Percentiles rank a stretch among this genome's conserved stretches.
phyloP scores from a whole-genome alignment of 345 rosid species.

The Pistacia atlantica region DNA sequence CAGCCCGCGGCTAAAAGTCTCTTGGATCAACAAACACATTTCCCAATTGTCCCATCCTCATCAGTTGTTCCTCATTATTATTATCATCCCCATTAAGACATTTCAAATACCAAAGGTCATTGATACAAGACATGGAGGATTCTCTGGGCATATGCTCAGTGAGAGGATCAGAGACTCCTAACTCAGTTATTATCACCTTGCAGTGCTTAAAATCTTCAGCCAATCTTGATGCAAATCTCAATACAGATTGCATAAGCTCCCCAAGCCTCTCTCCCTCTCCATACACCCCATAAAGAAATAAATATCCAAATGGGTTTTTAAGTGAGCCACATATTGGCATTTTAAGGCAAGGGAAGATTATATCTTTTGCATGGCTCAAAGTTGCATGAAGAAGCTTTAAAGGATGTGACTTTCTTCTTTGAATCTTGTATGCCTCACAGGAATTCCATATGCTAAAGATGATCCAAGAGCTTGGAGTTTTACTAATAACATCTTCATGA shows the following conservation, averaged over 20 bases:
- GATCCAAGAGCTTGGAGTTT: slow-evolving; percentile 42
- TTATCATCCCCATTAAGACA: slow-evolving; percentile 8
- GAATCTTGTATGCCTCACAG: slow-evolving; percentile 43
- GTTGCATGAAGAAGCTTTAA: slow-evolving; percentile 34
- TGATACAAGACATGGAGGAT: slow-evolving; percentile 35
- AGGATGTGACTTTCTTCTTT: slow-evolving; percentile 29
- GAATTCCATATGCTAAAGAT: slow-evolving; percentile 65
- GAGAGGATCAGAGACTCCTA: slow-evolving; percentile 52
- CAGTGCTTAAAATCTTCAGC: slow-evolving; percentile 43
- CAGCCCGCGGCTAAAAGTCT: slow-evolving; percentile 37
- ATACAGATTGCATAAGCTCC: slow-evolving; percentile 44
- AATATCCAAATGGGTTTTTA: slow-evolving; percentile 42
- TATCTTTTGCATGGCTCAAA: slow-evolving; percentile 35
- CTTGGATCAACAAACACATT: slow-evolving; percentile 67
- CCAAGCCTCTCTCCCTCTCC: slow-evolving; percentile 55
- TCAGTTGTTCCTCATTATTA: slow-evolving; percentile 13
- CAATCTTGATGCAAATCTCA: slow-evolving; percentile 45
- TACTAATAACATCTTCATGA: slow-evolving; percentile 16
- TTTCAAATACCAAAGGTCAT: slow-evolving; percentile 61
- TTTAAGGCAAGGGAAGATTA: slow-evolving; percentile 43
- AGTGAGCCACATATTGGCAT: slow-evolving; percentile 31
- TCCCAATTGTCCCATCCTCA: slow-evolving; percentile 29
- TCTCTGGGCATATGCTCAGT: slow-evolving; percentile 35
- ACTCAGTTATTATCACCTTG: slow-evolving; percentile 38
- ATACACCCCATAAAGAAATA: slow-evolving; percentile 45